Base-by-base conservation (phyloP, 2,329 filamentous ascomycete genomes). In the Aureobasidium sp. region DNA sequence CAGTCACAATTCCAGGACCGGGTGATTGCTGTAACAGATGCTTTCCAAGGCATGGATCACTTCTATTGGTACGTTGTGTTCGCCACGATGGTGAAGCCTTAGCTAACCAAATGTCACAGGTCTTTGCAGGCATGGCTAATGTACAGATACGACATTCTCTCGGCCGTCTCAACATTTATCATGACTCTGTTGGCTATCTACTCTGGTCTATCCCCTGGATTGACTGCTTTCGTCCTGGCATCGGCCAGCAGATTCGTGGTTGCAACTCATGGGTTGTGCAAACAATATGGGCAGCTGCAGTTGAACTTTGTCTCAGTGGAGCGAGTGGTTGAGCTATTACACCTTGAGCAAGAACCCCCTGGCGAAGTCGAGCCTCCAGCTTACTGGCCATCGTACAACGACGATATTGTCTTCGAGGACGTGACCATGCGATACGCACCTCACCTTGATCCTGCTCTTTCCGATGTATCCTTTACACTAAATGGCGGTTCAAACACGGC, bases 31-130 rank as follows among this genome's bases (percentile, higher is more conserved):
- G 91, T 91, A 0, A 91, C 91, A 0, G 91, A 96, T 69, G 86
- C 86, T n/a, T 96, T 96, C 70, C 92, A 96, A 72, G 91, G 91
- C 71, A 94, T 96, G 82, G 92, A 97, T 69, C 92, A 97, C 72
- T 96, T 96, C 75, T 96, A 95, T 76, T 96, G 91, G 77, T 45
- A 44, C 13, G 39, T 36, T 5, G 8, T 9, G 11, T 5, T 9
- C 3, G 1, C 2, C 5, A 8, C 2, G 7, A 15, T 21, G 6
- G 3, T 25, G 15, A 8, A 15, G 16, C 25, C 3, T 16, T 44
- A 10, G 2, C 36, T 32, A 32, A 32, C 11, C 8, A 32, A 32
- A 25, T 13, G 16, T 41, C 3, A 5, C 27, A 57, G 53, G 54
- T 89, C 86, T 63, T 80, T 95, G 47, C 90, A 95, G 66, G 85